phyloP scores from a whole-genome alignment of 805 yeast genomes.

The Metschnikowia amazonensis region DNA sequence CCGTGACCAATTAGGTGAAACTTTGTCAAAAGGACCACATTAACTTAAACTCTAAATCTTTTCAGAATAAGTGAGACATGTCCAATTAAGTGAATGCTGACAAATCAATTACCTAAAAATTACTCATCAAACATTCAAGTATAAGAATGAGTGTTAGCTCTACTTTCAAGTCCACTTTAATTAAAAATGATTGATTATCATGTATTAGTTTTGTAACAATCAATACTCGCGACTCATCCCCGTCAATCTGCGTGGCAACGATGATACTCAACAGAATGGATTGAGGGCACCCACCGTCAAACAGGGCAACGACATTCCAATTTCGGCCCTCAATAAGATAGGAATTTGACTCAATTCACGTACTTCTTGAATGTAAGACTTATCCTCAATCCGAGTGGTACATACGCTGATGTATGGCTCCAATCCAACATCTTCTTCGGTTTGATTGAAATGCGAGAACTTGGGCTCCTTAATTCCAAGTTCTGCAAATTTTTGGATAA shows the following conservation, averaged over 20 bases:
- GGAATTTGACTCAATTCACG: constrained; percentile 77
- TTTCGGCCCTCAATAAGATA: constrained; percentile 80
- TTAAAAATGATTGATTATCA: background rate
- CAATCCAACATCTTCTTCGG: constrained; percentile 30
- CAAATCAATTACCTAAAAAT: too few relatives aligned
- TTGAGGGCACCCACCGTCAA: constrained; percentile 86
- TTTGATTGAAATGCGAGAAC: constrained; percentile 19
- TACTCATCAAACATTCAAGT: too few relatives aligned
- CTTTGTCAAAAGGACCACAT: too few relatives aligned
- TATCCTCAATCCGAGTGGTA: constrained; percentile 58
- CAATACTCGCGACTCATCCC: background rate
- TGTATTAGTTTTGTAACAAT: background rate
- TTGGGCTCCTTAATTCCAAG: constrained; percentile 52
- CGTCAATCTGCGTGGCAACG: too few relatives aligned
- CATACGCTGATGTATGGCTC: constrained; percentile 57
- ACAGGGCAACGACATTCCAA: constrained; percentile 95
- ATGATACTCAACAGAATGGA: constrained; percentile 55
- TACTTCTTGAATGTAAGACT: constrained; percentile 70
- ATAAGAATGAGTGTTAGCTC: background rate
- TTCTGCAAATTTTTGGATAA: constrained; percentile 46
- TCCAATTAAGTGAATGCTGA: too few relatives aligned
- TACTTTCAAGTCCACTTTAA: background rate
- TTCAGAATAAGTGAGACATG: too few relatives aligned
- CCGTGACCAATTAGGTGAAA: too few relatives aligned
- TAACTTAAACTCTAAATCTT: too few relatives aligned